phyloP scores from a whole-genome alignment of 352 stramenopile genomes.

The Pythium plurisporium region DNA sequence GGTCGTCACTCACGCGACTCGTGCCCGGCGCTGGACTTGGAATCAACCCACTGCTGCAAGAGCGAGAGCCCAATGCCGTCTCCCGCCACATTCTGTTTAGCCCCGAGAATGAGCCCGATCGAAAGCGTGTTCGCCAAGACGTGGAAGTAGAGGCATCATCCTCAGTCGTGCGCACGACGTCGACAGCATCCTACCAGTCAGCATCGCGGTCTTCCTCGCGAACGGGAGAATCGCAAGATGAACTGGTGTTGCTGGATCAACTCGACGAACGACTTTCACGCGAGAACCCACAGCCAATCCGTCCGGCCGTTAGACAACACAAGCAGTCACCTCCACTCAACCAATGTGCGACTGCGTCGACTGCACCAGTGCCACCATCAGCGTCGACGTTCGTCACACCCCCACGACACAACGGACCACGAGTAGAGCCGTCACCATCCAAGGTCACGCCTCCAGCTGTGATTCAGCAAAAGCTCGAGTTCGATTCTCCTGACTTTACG shows the following conservation, averaged over 20 bases:
- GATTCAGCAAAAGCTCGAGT: constrained; percentile 31
- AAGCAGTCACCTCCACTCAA: too few relatives aligned
- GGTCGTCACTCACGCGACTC: constrained; percentile 18
- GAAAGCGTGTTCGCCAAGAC: not conserved
- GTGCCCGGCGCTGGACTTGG: not conserved
- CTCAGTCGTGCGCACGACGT: too few relatives aligned
- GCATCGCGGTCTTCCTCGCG: too few relatives aligned
- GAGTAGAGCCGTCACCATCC: not conserved
- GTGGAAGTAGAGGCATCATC: too few relatives aligned
- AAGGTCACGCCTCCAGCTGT: constrained; percentile 3
- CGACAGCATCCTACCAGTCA: too few relatives aligned
- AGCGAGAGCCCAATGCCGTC: constrained; percentile 8
- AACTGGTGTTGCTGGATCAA: constrained; percentile 56
- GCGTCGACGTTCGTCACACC: constrained; percentile 8
- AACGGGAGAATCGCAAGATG: constrained; percentile 46
- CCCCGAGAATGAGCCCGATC: constrained; percentile 20
- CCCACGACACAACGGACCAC: constrained; percentile 1
- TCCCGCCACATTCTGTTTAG: constrained; percentile 56
- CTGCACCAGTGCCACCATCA: not conserved
- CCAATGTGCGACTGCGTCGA: constrained; percentile 2
- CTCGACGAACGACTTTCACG: constrained; percentile 25
- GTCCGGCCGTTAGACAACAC: too few relatives aligned
- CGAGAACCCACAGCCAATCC: not conserved
- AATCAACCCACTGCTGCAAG: not conserved
- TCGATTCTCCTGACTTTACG: constrained; percentile 60